A percentile compares a stretch with the other conserved stretches of the same genome.
Conservation (phyloP, 1,284 basidiomycete species). For the Leccinum pachyderme region DNA sequence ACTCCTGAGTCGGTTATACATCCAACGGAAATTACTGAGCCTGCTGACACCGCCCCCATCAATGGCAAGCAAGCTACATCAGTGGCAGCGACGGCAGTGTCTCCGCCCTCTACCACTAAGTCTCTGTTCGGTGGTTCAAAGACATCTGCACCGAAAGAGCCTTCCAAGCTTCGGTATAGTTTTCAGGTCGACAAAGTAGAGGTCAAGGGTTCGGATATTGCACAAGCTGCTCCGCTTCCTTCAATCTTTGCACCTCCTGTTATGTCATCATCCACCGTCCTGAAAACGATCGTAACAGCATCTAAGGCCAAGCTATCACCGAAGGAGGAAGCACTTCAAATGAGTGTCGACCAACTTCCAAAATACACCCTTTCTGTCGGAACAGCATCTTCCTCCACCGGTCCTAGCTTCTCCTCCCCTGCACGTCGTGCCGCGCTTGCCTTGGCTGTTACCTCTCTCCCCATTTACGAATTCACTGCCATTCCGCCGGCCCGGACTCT, state of each 20-base stretch:
- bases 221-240: constrained; percentile 16
- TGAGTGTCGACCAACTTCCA: constrained; percentile 30
- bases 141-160: constrained; percentile 60
- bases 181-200: constrained; percentile 46
- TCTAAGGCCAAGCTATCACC: constrained; percentile 22
- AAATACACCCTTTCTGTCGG: constrained; percentile 27
- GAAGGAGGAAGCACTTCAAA: constrained; percentile 34
- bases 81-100: constrained; percentile 16
- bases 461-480: constrained; percentile 43
- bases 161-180: constrained; percentile 69
- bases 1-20: constrained; percentile 23
- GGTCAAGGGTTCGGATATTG: constrained; percentile 19
- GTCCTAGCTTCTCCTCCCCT: constrained; percentile 34
- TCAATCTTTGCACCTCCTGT: constrained; percentile 17
- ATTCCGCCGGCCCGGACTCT: constrained; percentile 25
- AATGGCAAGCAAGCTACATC: constrained; percentile 20
- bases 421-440: constrained; percentile 36
- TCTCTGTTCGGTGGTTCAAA: constrained; percentile 33
- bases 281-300: neutral
- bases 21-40: constrained; percentile 44
- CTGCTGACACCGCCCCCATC: constrained; percentile 23
- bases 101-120: constrained; percentile 26
- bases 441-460: constrained; percentile 35
- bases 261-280: neutral
- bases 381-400: constrained; percentile 27